Base-by-base conservation (phyloP, 2,329 filamentous ascomycete genomes). In the Nigrospora osmanthi region DNA sequence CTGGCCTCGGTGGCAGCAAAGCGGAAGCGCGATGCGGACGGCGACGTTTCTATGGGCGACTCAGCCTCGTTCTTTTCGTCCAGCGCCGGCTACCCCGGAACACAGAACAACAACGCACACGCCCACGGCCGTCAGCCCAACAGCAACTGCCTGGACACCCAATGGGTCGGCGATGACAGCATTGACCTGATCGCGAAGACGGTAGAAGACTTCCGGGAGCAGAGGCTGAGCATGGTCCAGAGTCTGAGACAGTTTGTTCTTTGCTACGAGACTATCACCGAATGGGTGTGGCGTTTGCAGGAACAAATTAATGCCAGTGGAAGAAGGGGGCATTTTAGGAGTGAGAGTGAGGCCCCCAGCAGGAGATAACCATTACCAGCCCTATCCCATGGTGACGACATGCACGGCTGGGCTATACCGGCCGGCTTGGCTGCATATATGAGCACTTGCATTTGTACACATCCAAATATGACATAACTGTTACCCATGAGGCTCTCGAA, bases 221-320 rank as follows among this genome's bases (percentile, higher is more conserved):
- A 98, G 68, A 74, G 93, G 52, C 68, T 96, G 16, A 96, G 89
- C 65, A 98, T 97, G 90, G 91, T 98, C 37, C 93, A 97, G 66
- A 96, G 86, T 57, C 69, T 97, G 47, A 76, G 88, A 49, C 93
- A 98, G 63, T 97, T 86, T 67, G 91, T 96, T 41, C 79, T 98
- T 32, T 98, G 93, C 64, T 98, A 98, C 63, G 93, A 98, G 69
- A 94, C 87, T 35, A 76, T 97, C 7, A 69, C 94, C 44, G 91
- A 97, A 65, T 98, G 91, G 89, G 65, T 93, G 28, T 68, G 65
- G 54, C 66, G 75, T 50, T 55, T 42, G 10, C 40, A 42, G 13
- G 40, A 42, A 34, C 34, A 14, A 34, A 35, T 13, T 7, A 35
- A n/a, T 4, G 40, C 32, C 16, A 35, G 30, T n/a, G 40, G 40